A percentile compares a stretch with the other conserved stretches of the same genome.
These are phyloP conservation scores for Pecoramyces ruminantium DNA, from an alignment of 192 early-diverging fungal genomes.

Conservation along the genomic window DNA sequence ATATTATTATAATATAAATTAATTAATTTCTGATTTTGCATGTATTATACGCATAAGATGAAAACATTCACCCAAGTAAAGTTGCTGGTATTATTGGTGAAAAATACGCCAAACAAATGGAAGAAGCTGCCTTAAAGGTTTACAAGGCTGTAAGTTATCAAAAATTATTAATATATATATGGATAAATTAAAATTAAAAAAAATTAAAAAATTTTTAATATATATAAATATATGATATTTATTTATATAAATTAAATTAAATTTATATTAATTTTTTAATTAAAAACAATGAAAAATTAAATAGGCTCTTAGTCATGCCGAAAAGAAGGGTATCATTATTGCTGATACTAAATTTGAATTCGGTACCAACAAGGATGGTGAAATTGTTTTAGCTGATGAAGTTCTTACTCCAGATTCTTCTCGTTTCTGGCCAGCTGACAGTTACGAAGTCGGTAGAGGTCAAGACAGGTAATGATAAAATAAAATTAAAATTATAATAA, in stretches of 20 bases:
- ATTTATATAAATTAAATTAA: too few species aligned
- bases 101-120: constrained; percentile 56
- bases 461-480: constrained; percentile 56
- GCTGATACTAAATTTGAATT: constrained; percentile 99
- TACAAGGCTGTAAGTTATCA: constrained; percentile 39
- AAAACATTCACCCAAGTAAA: constrained; percentile 92
- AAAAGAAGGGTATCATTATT: constrained; percentile 80
- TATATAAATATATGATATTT: too few species aligned
- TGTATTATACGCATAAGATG: constrained; percentile 46
- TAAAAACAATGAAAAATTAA: too few species aligned
- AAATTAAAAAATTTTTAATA: too few species aligned
- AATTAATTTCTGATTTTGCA: too few species aligned
- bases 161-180: too few species aligned
- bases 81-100: constrained; percentile 72
- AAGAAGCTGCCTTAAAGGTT: constrained; percentile 50
- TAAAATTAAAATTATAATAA: too few species aligned
- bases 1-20: too few species aligned
- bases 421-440: constrained; percentile 81
- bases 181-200: too few species aligned
- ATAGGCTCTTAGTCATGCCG: constrained; percentile 68
- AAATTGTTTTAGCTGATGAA: constrained; percentile 81
- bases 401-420: constrained; percentile 96
- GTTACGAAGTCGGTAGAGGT: constrained; percentile 55
- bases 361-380: constrained; percentile 70
- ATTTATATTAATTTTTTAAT: too few species aligned